phyloP scores from a whole-genome alignment of 148 eudicot genomes.

The Rhododendron vialii region DNA sequence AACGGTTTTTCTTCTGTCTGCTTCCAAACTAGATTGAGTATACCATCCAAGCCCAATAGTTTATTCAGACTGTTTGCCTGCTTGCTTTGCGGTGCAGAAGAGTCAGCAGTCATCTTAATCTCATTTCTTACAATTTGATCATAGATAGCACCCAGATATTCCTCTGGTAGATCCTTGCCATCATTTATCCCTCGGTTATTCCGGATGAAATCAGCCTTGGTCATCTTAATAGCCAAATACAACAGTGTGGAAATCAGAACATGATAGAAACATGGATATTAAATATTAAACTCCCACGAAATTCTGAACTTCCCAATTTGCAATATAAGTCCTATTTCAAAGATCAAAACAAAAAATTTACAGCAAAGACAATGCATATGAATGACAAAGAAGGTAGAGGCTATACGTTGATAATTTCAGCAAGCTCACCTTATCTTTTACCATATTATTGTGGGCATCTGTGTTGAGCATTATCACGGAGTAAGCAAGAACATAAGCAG shows the following conservation, averaged over 20 bases:
- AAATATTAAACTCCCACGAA: background rate
- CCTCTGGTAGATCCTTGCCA: conserved; percentile 95
- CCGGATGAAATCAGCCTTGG: conserved; percentile 89
- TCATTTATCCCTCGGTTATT: conserved; percentile 97
- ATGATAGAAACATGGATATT: background rate
- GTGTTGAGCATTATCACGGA: conserved; percentile 98
- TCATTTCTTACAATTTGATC: conserved; percentile 94
- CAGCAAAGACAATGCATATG: background rate
- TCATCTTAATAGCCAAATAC: conserved; percentile 50
- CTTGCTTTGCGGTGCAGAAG: conserved; percentile 83
- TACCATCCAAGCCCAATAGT: conserved; percentile 90
- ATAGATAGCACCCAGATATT: conserved; percentile 76
- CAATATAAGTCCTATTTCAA: background rate
- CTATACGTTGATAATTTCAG: background rate
- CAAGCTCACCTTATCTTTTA: conserved; percentile 84
- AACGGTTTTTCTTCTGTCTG: conserved; percentile 91
- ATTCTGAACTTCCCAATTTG: conserved; percentile 1
- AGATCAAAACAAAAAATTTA: background rate
- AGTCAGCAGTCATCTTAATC: conserved; percentile 92
- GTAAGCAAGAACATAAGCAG: conserved; percentile 98
- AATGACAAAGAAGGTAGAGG: background rate
- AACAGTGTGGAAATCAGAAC: conserved; percentile 22
- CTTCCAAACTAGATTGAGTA: conserved; percentile 92
- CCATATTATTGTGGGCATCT: conserved; percentile 97
- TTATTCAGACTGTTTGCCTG: conserved; percentile 79